Evolutionary conservation across 164 flowering plant genomes (phyloP), one percentile per base, ranked within the genome.

Genomic region (Nymphaea colorata): DNA sequence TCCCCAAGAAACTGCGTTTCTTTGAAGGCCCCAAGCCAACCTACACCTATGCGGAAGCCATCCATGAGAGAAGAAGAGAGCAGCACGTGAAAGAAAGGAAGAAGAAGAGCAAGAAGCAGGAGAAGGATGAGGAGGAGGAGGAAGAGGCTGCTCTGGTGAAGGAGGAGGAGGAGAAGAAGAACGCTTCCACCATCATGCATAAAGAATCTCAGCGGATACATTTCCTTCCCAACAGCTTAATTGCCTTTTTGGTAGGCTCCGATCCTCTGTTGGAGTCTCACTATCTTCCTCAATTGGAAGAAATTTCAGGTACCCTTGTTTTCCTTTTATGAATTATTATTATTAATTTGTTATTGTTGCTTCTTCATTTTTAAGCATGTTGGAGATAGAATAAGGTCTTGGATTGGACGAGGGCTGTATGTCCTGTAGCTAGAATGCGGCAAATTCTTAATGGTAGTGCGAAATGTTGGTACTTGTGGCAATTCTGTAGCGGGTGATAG

Each of bases 251-350:
- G 72, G 79, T 51, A 77, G 83, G 70, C 85, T 82, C 67, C 83
- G 88, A 62, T 81, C 89, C 0, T 77, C 88, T 59, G 82, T 76
- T 67, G 76, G 71, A 18, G 55, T 85, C 66, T 79, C 77, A 75
- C 81, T 93, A 18, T 93, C 98, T 44, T 82, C 89, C 25, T 80
- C 88, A 93, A 80, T 68, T 86, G 69, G 98, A 90, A 64, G 80
- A 87, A 42, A 65, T 88, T 57, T 80, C 74, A 70, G 96, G 93
- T 88, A 61, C 7, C 5, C 6, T 3, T 61, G 43, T 64, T 18
- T 64, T 3, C 44, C 36, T 25, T 25, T 25, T 25, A 25, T 25
- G 36, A 25, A 25, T 25, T 25, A 25, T 25, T 25, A 25, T 1
- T 25, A 25, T 25, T 25, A 1, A 25, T 25, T 25, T 25, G 36